A percentile compares a stretch with the other conserved stretches of the same genome.
These are phyloP conservation scores for Botrytis squamosa DNA, from an alignment of 2,329 filamentous ascomycete species.

Conservation along the genomic window DNA sequence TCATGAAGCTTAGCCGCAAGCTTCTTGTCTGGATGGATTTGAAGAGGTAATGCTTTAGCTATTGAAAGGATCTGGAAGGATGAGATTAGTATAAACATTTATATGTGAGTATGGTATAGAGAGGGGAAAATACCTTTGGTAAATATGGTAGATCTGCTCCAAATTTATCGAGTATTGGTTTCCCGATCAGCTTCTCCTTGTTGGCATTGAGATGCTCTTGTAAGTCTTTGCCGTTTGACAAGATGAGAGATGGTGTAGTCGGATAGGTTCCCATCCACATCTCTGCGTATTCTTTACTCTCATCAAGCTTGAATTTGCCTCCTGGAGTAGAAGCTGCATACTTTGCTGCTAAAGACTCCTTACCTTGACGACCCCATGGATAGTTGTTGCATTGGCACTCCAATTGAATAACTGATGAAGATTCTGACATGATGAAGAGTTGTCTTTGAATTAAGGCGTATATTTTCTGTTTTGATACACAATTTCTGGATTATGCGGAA, in stretches of 20 bases:
- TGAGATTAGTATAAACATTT: constrained; percentile 19
- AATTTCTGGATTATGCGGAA: background rate
- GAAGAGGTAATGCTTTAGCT: constrained; percentile 70
- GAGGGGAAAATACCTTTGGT: constrained; percentile 54
- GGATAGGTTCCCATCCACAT: constrained; percentile 62
- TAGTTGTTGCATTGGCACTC: constrained; percentile 52
- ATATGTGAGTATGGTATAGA: background rate
- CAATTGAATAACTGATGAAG: constrained; percentile 49
- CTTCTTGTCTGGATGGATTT: constrained; percentile 71
- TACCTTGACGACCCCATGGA: constrained; percentile 66
- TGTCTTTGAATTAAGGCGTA: too few species aligned
- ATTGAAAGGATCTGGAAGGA: constrained; percentile 63
- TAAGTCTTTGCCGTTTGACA: constrained; percentile 62
- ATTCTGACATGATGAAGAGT: constrained; percentile 17
- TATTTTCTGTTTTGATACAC: background rate
- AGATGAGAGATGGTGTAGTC: constrained; percentile 62
- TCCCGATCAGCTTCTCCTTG: constrained; percentile 62
- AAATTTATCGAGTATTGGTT: constrained; percentile 58
- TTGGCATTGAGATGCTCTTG: constrained; percentile 62
- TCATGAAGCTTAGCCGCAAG: constrained; percentile 63
- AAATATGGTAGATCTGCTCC: constrained; percentile 68
- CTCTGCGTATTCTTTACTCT: constrained; percentile 62
- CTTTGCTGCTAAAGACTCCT: constrained; percentile 62
- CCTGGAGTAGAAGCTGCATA: constrained; percentile 65
- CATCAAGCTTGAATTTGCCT: constrained; percentile 61